Evolutionary conservation across 2,329 filamentous ascomycete species (phyloP).

Genomic region (Rhynchosporium graminicola): DNA sequence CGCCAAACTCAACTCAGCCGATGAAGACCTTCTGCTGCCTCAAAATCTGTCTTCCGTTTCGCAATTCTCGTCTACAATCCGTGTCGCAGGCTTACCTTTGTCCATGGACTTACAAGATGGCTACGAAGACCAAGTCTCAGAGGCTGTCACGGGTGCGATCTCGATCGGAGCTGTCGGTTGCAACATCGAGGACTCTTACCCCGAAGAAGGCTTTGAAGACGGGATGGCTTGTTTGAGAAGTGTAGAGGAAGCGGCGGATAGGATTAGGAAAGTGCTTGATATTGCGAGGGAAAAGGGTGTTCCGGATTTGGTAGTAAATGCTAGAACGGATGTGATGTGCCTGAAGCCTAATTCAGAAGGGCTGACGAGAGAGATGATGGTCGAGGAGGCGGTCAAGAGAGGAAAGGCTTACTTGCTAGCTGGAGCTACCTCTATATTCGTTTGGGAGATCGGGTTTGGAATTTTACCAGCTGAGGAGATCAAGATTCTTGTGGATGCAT

Average conservation of each 20-base stretch:
- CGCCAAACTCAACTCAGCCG: conserved; percentile 46
- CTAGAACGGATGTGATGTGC: conserved; percentile 56
- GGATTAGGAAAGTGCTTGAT: conserved; percentile 47
- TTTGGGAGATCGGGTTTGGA: conserved; percentile 52
- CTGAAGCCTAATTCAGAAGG: conserved; percentile 32
- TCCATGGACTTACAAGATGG: conserved; percentile 63
- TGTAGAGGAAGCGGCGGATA: conserved; percentile 49
- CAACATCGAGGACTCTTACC: conserved; percentile 58
- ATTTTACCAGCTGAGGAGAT: conserved; percentile 51
- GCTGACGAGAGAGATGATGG: conserved; percentile 27
- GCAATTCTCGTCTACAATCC: conserved; percentile 44
- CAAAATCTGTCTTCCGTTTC: conserved; percentile 52
- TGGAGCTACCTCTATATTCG: conserved; percentile 60
- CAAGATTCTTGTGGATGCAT: conserved; percentile 47
- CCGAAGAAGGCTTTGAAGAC: conserved; percentile 32
- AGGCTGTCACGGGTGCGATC: conserved; percentile 50
- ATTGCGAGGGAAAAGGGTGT: conserved; percentile 51
- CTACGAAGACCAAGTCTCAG: conserved; percentile 51
- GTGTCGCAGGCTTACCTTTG: conserved; percentile 49
- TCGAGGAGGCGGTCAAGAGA: conserved; percentile 49
- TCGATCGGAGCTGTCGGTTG: conserved; percentile 55
- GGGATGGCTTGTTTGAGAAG: conserved; percentile 34
- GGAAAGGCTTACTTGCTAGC: conserved; percentile 59
- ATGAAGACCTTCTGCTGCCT: conserved; percentile 52
- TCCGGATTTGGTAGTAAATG: conserved; percentile 58